Base-by-base conservation (phyloP, 2,329 filamentous ascomycete species). In the Fonsecaea nubica region DNA sequence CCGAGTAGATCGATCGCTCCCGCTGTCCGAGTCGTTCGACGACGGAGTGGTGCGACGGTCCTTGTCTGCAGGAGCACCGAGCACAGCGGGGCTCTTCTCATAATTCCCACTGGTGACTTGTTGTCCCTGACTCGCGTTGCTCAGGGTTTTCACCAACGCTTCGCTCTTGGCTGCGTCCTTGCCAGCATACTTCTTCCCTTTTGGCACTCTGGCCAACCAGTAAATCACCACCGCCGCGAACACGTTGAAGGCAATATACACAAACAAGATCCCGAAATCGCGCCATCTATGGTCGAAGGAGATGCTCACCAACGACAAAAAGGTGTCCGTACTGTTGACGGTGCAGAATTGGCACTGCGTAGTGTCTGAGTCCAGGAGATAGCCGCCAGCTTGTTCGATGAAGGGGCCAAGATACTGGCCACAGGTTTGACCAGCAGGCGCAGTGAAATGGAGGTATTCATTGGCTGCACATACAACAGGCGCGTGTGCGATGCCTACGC, bases 401-500 rank as follows among this genome's bases (percentile, higher is more conserved):
- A 85, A 90, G 0, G 72, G 45, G 0, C 68, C 59, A 69, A 92
- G 75, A 74, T 91, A 93, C 13, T 85, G 73, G 0, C 70, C 74
- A 74, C 91, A 93, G 0, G 84, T 90, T 72, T 80, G 63, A 15
- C 83, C 82, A 1, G 76, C 64, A 0, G 86, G 83, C 0, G 92
- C 89, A 12, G 86, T 76, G 74, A 97, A 89, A 12, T 79, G 76
- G 32, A 92, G 80, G 66, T 86, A 84, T 76, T 97, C 93, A 74
- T 90, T 90, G 4, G 76, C 70, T 0, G 90, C 86, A 76, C 93
- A 97, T 0, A 76, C 71, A 30, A 94, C 87, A 0, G 79, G 56
- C 0, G 86, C 87, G 72, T 90, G 88, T 54, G 90, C 90, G 4
- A 96, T 80, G 2, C 86, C 91, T 0, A 85, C 86, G 0, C 89